Evolutionary conservation across 495 filamentous ascomycete genomes (phyloP).

Genomic region (Thermochaetoides thermophila): DNA sequence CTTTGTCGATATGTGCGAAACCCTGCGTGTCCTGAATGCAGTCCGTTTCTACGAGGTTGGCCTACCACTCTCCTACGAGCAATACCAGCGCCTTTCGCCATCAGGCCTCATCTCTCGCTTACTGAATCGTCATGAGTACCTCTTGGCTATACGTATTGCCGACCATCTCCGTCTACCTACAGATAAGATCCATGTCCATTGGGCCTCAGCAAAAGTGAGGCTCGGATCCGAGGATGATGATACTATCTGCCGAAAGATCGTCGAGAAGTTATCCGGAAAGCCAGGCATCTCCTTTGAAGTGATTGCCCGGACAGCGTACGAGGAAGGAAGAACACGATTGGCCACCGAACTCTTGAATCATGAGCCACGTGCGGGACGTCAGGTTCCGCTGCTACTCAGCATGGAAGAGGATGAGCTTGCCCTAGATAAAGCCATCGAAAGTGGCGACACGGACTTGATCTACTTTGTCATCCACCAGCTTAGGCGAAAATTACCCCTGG

Average conservation of each 20-base stretch:
- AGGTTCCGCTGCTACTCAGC: constrained; percentile 83
- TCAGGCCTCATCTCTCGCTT: constrained; percentile 75
- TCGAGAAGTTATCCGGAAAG: constrained; percentile 72
- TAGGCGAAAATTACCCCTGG: constrained; percentile 78
- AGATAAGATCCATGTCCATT: constrained; percentile 85
- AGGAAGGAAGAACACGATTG: constrained; percentile 75
- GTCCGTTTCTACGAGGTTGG: constrained; percentile 84
- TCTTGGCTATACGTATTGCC: constrained; percentile 79
- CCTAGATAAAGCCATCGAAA: constrained; percentile 92
- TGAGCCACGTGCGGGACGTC: constrained; percentile 82
- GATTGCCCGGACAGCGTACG: constrained; percentile 88
- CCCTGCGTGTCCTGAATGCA: constrained; percentile 79
- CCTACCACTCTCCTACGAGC: constrained; percentile 80
- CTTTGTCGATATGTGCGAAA: constrained; percentile 97
- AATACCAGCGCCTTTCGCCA: constrained; percentile 72
- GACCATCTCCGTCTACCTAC: constrained; percentile 77
- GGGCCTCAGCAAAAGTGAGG: constrained; percentile 89
- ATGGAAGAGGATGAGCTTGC: constrained; percentile 96
- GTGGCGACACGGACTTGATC: constrained; percentile 84
- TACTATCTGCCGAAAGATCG: constrained; percentile 71
- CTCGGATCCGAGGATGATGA: constrained; percentile 75
- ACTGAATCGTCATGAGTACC: constrained; percentile 77
- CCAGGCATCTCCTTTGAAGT: constrained; percentile 86
- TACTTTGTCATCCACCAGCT: constrained; percentile 79
- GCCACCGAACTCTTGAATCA: constrained; percentile 86